These are phyloP conservation scores for Colletotrichum falcatum DNA, from an alignment of 2,329 filamentous ascomycete genomes.

Conservation along the genomic window DNA sequence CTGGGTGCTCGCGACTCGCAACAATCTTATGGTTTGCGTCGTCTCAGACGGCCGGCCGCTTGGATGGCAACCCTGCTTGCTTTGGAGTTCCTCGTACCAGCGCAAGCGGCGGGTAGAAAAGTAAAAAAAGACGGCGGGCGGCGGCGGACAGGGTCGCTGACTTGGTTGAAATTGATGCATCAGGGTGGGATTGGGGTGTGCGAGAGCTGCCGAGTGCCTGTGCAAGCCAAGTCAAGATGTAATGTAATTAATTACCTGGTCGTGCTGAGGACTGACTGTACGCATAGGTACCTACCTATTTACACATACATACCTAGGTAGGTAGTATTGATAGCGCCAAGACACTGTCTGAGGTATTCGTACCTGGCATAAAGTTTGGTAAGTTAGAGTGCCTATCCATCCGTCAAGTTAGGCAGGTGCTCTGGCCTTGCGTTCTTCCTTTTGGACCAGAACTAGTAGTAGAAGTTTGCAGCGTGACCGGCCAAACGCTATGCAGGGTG, in stretches of 20 bases:
- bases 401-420: conserved; percentile 9
- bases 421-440: conserved; percentile 19
- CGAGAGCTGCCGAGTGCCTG: background rate
- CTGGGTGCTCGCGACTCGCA: conserved; percentile 13
- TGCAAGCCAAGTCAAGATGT: background rate
- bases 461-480: background rate
- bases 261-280: background rate
- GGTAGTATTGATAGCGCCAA: conserved; percentile 19
- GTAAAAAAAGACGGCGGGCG: conserved; percentile 1
- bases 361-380: conserved; percentile 10
- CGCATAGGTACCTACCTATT: conserved; percentile 5
- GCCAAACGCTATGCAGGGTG: background rate
- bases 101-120: background rate
- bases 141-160: background rate
- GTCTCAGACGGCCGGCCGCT: conserved; percentile 17
- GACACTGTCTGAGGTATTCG: conserved; percentile 20
- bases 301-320: too few relatives aligned
- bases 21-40: conserved; percentile 25
- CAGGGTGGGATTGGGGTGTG: background rate
- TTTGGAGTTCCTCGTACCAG: background rate
- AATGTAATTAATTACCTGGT: background rate
- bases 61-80: conserved; percentile 9
- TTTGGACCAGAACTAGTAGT: background rate
- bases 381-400: background rate
- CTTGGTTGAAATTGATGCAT: conserved; percentile 11